phyloP scores from a whole-genome alignment of 164 flowering plant genomes.

The Cinnamomum chago region DNA sequence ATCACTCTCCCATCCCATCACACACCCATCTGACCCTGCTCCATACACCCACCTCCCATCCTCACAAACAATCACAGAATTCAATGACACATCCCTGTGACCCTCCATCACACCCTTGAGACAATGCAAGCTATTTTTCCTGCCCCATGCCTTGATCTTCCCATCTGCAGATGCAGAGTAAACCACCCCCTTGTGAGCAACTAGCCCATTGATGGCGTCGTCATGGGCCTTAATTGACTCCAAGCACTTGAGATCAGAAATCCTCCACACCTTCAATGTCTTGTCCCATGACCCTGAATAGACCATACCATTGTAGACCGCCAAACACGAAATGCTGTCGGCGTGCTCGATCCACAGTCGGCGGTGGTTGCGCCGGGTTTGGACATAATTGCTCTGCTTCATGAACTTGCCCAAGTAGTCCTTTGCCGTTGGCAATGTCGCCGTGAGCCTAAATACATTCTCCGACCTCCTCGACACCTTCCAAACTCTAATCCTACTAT shows the following conservation, averaged over 20 bases:
- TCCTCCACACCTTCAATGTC: constrained; percentile 85
- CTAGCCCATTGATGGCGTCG: constrained; percentile 82
- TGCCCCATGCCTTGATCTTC: constrained; percentile 79
- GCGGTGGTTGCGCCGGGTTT: constrained; percentile 57
- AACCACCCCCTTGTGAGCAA: constrained; percentile 47
- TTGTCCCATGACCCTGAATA: constrained; percentile 99
- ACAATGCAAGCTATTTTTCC: constrained; percentile 33
- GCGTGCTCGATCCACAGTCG: constrained; percentile 91
- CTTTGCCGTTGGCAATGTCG: constrained; percentile 77
- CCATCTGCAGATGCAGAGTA: constrained; percentile 94
- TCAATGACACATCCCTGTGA: constrained; percentile 73
- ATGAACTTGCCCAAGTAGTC: constrained; percentile 86
- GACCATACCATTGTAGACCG: constrained; percentile 58
- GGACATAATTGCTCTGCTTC: constrained; percentile 89
- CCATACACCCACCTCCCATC: constrained; percentile 67
- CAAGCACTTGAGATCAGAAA: constrained; percentile 80
- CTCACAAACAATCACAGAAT: constrained; percentile 56
- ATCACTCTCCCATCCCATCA: constrained; percentile 73
- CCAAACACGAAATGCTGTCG: constrained; percentile 85
- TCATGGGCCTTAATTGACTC: constrained; percentile 92
- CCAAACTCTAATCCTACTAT: constrained; percentile 85
- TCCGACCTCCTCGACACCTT: constrained; percentile 74
- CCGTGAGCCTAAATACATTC: constrained; percentile 59
- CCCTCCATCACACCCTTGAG: constrained; percentile 62
- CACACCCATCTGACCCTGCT: constrained; percentile 79